phyloP scores from a whole-genome alignment of 2,329 filamentous ascomycete species.

The Fusarium falciforme region DNA sequence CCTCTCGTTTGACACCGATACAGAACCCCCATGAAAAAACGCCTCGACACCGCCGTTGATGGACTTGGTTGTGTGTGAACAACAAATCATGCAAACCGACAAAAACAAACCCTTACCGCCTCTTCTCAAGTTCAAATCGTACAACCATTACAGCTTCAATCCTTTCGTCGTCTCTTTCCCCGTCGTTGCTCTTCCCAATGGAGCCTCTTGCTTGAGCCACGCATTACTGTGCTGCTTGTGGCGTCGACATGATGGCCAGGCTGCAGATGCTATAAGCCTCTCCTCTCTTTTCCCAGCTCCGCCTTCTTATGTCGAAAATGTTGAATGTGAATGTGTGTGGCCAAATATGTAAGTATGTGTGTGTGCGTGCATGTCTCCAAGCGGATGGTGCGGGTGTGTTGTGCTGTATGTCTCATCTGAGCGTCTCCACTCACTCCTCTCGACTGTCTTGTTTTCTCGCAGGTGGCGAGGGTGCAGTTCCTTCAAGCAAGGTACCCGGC shows the following conservation, averaged over 20 bases:
- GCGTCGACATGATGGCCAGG: conserved; percentile 11
- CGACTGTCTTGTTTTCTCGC: conserved; percentile 22
- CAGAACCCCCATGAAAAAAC: conserved; percentile 13
- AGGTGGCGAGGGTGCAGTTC: conserved; percentile 17
- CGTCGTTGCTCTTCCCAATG: conserved; percentile 12
- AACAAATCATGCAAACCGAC: conserved; percentile 24
- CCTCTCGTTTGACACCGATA: conserved; percentile 2
- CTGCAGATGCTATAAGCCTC: conserved; percentile 16
- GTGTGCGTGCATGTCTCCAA: conserved; percentile 21
- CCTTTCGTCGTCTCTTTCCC: conserved; percentile 9
- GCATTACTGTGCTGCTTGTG: neutral
- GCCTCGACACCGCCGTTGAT: conserved; percentile 11
- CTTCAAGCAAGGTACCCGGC: conserved; percentile 41
- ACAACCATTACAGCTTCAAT: conserved; percentile 33
- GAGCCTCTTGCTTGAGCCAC: conserved; percentile 14
- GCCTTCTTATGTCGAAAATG: conserved; percentile 24
- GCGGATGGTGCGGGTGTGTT: conserved; percentile 19
- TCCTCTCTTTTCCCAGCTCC: conserved; percentile 29
- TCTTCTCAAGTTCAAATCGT: conserved; percentile 23
- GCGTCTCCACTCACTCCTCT: conserved; percentile 20
- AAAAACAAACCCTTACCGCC: conserved; percentile 13
- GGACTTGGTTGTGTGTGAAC: conserved; percentile 26
- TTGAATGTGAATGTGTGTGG: conserved; percentile 35
- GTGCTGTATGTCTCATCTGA: conserved; percentile 38
- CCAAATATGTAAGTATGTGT: conserved; percentile 28